These are phyloP conservation scores for Boletus fagicola DNA, from an alignment of 768 basidiomycete species.

Conservation along the genomic window DNA sequence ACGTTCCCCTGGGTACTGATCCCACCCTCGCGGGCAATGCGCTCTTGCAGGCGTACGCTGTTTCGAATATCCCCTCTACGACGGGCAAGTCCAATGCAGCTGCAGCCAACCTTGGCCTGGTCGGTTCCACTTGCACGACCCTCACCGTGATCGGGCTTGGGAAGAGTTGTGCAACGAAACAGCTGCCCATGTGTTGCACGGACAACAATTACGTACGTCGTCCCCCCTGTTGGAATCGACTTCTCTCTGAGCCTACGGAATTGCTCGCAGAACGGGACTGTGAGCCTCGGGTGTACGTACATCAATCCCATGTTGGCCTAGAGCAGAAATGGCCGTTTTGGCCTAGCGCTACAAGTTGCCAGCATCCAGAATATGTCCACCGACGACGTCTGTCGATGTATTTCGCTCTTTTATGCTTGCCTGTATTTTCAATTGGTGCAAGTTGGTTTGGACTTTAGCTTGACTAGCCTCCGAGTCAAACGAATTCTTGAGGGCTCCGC, in stretches of 20 bases:
- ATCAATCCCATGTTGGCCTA: slow-evolving; percentile 2
- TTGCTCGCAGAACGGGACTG: slow-evolving; percentile 2
- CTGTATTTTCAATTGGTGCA: neutral
- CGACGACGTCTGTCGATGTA: neutral
- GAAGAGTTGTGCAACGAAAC: slow-evolving; percentile 9
- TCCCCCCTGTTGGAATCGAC: neutral
- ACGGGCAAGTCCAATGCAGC: slow-evolving; percentile 10
- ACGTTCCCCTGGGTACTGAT: neutral
- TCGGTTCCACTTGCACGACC: slow-evolving; percentile 6
- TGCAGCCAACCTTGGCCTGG: slow-evolving; percentile 16
- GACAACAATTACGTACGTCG: slow-evolving; percentile 15
- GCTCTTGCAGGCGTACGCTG: slow-evolving; percentile 3
- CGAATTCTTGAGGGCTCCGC: neutral
- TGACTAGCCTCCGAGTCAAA: neutral
- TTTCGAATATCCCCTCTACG: neutral
- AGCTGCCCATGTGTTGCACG: slow-evolving; percentile 14
- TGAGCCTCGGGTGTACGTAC: slow-evolving; percentile 16
- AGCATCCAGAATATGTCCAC: neutral
- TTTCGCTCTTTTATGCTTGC: neutral
- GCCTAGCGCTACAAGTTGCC: neutral
- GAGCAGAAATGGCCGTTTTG: neutral
- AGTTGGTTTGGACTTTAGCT: neutral
- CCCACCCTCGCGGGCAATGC: neutral
- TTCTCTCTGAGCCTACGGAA: neutral
- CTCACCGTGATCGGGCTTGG: slow-evolving; percentile 16